These are phyloP conservation scores for Colletotrichum sansevieriae DNA, from an alignment of 2,329 filamentous ascomycete genomes.

Conservation along the genomic window DNA sequence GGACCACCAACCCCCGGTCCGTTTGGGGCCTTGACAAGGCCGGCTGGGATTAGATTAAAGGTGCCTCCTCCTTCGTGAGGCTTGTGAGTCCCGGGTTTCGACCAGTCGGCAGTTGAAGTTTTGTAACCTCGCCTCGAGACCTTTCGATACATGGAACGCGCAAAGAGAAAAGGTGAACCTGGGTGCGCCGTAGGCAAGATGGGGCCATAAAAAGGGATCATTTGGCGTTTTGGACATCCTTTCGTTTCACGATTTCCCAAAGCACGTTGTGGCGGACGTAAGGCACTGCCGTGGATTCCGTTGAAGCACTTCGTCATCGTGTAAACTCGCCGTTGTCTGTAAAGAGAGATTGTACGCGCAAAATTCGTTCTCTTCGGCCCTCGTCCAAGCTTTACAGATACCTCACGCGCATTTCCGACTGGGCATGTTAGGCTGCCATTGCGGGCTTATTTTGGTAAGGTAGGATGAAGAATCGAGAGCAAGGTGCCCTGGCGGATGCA, in stretches of 20 bases:
- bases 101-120: constrained; percentile 21
- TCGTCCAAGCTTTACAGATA: too few species aligned
- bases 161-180: neutral
- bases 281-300: neutral
- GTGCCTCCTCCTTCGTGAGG: neutral
- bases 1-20: too few species aligned
- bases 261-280: constrained; percentile 14
- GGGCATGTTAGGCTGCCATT: too few species aligned
- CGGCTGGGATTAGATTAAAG: constrained; percentile 28
- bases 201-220: neutral
- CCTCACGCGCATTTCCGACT: too few species aligned
- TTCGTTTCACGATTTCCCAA: neutral
- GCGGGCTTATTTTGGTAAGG: neutral
- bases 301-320: constrained; percentile 6
- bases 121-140: constrained; percentile 7
- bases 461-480: neutral
- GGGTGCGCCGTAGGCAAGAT: neutral
- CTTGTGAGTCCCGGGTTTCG: neutral
- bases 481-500: constrained; percentile 10
- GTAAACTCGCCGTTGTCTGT: constrained; percentile 8
- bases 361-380: constrained; percentile 6
- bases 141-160: constrained; percentile 1
- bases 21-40: neutral
- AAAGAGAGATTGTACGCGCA: constrained; percentile 22
- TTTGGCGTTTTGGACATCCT: neutral